Evolutionary conservation across 345 rosid genomes (phyloP), one percentile per base, ranked within the genome.

Genomic region (Bruguiera gymnorhiza): DNA sequence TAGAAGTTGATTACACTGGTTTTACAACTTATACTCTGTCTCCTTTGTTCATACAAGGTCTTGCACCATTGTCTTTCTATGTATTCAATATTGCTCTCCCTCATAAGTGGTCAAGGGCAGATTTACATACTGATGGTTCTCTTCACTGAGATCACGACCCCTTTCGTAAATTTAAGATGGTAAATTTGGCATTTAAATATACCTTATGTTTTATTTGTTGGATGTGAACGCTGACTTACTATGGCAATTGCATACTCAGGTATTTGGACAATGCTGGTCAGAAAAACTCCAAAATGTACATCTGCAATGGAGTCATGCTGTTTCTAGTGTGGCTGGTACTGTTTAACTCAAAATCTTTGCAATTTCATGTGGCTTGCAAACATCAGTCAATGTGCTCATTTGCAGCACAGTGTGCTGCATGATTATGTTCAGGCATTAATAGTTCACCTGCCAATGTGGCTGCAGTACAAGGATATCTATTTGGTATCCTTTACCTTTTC

Each of bases 251-350:
- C 30, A 37, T 63, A 75, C 75, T 39, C 65, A 92, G 98, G 98
- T 87, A 89, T 76, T 76, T 92, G 80, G 98, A 89, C 78, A 71
- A 78, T 75, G 85, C 88, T 75, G 91, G 89, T 70, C 78, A 78
- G 80, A 92, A 92, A 72, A 83, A 75, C 78, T 88, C 94, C 16
- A 76, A 71, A 53, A 63, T 84, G 48, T 92, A 87, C 75, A 58
- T 83, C 37, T 76, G 67, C 78, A 92, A 92, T 6, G 98, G 98
- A 46, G 73, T 86, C 51, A 78, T 86, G 52, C 74, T 89, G 80
- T 92, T 92, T 87, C 73, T 88, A 32, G 94, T 88, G 65, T 92
- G 98, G 98, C 78, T 92, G 93, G 94, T 92, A 92, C 65, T 70
- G 81, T 79, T 75, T 60, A 20, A 50, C 51, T 67, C 26, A 52